Evolutionary conservation across 768 basidiomycete genomes (phyloP), one percentile per base, ranked within the genome.

Genomic region (Ramaria rubella): DNA sequence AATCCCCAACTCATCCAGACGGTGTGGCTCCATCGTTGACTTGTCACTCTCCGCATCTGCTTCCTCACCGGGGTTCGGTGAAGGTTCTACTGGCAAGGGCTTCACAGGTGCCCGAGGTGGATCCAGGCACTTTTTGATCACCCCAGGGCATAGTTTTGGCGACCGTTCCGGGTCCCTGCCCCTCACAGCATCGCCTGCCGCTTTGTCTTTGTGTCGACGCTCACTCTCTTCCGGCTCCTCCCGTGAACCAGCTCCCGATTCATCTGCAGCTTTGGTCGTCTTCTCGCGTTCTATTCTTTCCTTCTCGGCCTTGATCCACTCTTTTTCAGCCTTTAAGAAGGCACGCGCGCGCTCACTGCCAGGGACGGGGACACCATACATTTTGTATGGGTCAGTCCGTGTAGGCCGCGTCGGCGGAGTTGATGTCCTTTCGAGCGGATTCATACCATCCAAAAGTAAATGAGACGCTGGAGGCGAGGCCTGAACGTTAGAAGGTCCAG

Each of bases 301-400:
- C 26, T 19, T 54, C 29, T 54, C 52, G 1, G 52, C 52, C 5
- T 31, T 23, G n/a, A 54, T 31, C 52, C 52, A 29, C n/a, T 54
- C 52, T 19, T 54, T 54, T 49, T 56, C 55, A 11, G 55, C 55
- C 55, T 36, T 56, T 33, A 56, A n/a, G 40, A 56, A 56, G 31
- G 55, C 55, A 6, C 23, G 43, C 15, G 55, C 55, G 9, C 44
- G 55, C n/a, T 56, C 55, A 15, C 44, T 45, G 2, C 55, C 55
- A 14, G 55, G 55, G 14, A 45, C 55, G 17, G 55, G 55, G 21
- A 56, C 31, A 19, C 46, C 46, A 30, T 46, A 49, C 24, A 17
- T 56, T 21, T 56, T 56, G 29, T 56, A 56, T 5, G 55, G 55
- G 27, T 56, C 55, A 4, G 55, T 56, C 2, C 55, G 55, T 21